Evolutionary conservation across 2,329 filamentous ascomycete species (phyloP), one percentile per base, ranked within the genome.

Genomic region (Teratosphaeria zuluensis): DNA sequence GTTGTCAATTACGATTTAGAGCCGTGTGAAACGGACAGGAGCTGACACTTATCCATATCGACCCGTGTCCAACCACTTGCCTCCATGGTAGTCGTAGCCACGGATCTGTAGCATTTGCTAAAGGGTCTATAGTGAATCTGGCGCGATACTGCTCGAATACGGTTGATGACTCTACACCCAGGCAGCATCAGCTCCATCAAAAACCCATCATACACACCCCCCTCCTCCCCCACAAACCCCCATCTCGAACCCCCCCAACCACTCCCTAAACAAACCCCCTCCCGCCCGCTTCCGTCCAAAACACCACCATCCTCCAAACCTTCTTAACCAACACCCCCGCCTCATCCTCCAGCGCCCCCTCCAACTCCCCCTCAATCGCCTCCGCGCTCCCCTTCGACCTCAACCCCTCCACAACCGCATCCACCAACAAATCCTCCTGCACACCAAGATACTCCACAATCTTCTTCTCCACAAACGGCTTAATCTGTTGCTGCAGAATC

Each of bases 271-370:
- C 57, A 61, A 96, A 78, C 1, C 92, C 92, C 63, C 91, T 81
- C 78, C 94, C 95, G 81, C 96, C 92, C 69, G 88, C 89, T 75
- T 97, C 92, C 5, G 90, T 94, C 69, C 92, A 96, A 84, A 96
- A 97, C 69, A 97, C 95, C 59, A 96, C 86, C 90, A 97, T 95
- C 55, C 92, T 85, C 94, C 94, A 99, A 38, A 99, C 82, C 77
- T 96, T 97, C 83, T 90, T 95, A 55, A 97, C 92, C 65, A 99
- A 77, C 30, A 89, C 87, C 73, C 96, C 92, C 11, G 92, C 91
- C 71, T 97, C 94, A 69, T 99, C 94, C 70, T 96, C 94, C 62
- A 99, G 80, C 51, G 90, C 90, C 85, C 92, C 88, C 72, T 89
- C 89, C 58, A 99, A 76, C 70, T 95, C 88, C 65, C 90, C 89